Percentiles rank a stretch among this genome's conserved stretches.
Conservation (phyloP, 129 eudicot species). For the sunflower (Helianthus annuus) region HanXRQr2.0-SUNRISE NC_035438.2:106964873-106965372, state of each 20-base stretch:
- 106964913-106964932: neutral
- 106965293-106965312: neutral
- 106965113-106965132: neutral
- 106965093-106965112: constrained; percentile 16
- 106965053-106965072: neutral
- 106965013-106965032: neutral
- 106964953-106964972: neutral
- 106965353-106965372: neutral
- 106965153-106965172: neutral
- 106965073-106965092: neutral
- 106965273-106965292: constrained; percentile 27
- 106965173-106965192: neutral
- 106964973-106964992: neutral
- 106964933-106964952: neutral
- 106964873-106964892: neutral
- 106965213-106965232: neutral
- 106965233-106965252: neutral
- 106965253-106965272: neutral
- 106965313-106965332: neutral
- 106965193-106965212: neutral
- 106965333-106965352: neutral
- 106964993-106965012: constrained; percentile 27
- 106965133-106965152: constrained; percentile 13
- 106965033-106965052: neutral
- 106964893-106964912: neutral